Base-by-base conservation (phyloP, 2,329 filamentous ascomycete genomes). In the Fusarium sp. region DNA sequence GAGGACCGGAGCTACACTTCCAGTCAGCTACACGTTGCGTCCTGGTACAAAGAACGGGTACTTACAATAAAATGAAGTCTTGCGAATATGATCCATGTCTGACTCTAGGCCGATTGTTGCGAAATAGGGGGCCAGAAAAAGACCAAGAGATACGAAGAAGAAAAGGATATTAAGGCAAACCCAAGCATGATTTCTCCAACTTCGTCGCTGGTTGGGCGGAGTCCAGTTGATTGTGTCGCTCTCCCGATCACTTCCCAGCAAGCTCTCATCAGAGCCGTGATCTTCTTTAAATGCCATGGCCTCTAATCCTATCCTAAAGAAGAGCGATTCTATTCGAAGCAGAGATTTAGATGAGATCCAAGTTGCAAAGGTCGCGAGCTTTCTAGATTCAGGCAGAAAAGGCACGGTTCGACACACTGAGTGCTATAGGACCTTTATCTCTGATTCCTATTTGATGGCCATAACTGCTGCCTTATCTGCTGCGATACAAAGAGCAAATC, bases 51-150 rank as follows among this genome's bases (percentile, higher is more conserved):
- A 5, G 31, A 20, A 11, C 14, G 6, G 27, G 11, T 8, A 6
- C 35, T 42, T n/a, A 13, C 56, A 49, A 18, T 59, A 59, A 15
- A 59, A 58, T 4, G 57, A 59, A 0, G 42, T 59, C 21, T 43
- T 33, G 6, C 57, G 57, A n/a, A 59, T 4, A 23, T 15, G n/a
- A 2, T 59, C 53, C 23, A 58, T 59, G 2, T 59, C 52, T 0
- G 57, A 59, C 2, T 21, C 3, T 3, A 21, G 20, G 11, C n/a
- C n/a, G n/a, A 3, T 23, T 5, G 11, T 5, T 1, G 6, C 11
- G 5, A 20, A 7, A 15, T 29, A 59, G 6, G 52, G 2, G n/a
- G n/a, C 29, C 5, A 18, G 4, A 8, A 50, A 43, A 6, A 59
- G 53, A 17, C 57, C 20, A 1, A 59, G 17, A n/a, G 57, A 59